These are phyloP conservation scores for Physcomitrium patens DNA, from an alignment of 225 moss, liverwort and hornwort genomes.

Conservation along the genomic window DNA sequence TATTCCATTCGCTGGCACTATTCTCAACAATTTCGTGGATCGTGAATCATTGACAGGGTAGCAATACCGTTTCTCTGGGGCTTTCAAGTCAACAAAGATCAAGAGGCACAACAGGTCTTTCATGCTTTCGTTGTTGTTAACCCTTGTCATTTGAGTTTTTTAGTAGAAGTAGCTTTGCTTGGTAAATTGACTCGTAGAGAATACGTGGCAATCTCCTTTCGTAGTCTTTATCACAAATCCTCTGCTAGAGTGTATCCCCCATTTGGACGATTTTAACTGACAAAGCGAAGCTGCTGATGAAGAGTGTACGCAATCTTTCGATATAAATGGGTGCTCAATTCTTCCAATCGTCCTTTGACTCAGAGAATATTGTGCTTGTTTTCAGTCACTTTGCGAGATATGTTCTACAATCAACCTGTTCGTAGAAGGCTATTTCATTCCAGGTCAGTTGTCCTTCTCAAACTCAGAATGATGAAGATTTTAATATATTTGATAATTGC, in stretches of 20 bases:
- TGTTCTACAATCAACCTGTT: constrained; percentile 96
- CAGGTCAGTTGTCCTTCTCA: constrained; percentile 53
- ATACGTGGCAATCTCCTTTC: constrained; percentile 1
- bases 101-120: constrained; percentile 77
- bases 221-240: constrained; percentile 2
- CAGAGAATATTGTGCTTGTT: constrained; percentile 26
- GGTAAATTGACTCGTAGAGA: background rate
- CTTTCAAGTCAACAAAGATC: constrained; percentile 72
- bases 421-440: constrained; percentile 77
- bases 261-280: background rate
- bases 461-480: constrained; percentile 3
- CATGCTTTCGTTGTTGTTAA: constrained; percentile 20
- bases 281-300: background rate
- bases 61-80: constrained; percentile 67
- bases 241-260: background rate
- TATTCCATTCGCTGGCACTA: constrained; percentile 13
- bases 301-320: background rate
- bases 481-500: constrained; percentile 3
- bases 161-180: constrained; percentile 5
- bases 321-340: background rate
- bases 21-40: constrained; percentile 26
- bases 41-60: constrained; percentile 50
- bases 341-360: constrained; percentile 12
- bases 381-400: constrained; percentile 76
- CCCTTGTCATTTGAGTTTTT: constrained; percentile 1